Evolutionary conservation across 345 rosid genomes (phyloP), one percentile per base, ranked within the genome.

Genomic region (Salix viminalis): DNA sequence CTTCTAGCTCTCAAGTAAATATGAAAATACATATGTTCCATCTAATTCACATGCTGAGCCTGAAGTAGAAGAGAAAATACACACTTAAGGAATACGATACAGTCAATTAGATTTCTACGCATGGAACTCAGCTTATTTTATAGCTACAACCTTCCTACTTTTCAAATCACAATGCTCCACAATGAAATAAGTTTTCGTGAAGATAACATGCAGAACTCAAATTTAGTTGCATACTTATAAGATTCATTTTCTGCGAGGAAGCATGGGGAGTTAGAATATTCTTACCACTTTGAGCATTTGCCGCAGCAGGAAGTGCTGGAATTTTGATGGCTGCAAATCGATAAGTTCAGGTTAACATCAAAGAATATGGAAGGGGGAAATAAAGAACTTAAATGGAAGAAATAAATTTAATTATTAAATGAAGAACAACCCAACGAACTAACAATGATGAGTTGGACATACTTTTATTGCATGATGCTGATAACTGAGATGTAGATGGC

Each of bases 221-320:
- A 12, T 46, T 46, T 46, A 46, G 37, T 36, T 36, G 37, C 37
- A 5, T 36, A 23, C 64, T 9, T 13, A 10, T 23, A 10, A 23
- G 28, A n/a, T 58, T 58, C 15, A 2, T 58, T 58, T 58, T 58
- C 64, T n/a, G 28, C 14, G 66, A 62, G 67, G 41, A 58, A 72
- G 32, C 14, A 64, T 3, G 13, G 24, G 36, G 75, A 76, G 58
- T 23, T 44, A 61, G 15, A 42, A 42, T 36, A 56, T 69, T 30
- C 91, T 85, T 81, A 96, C 99, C 75, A 30, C 75, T 87, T 88
- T 91, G 92, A 60, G 86, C 85, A 76, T 94, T 91, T 72, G 98
- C 92, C 21, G 92, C 98, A 26, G 99, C 98, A 0, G 98, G 99
- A 79, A 93, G 95, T 48, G 98, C 99, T 0, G 99, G 98, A 70